Base-by-base conservation (phyloP, 2,329 filamentous ascomycete genomes). In the Sclerotinia glacialis region DNA sequence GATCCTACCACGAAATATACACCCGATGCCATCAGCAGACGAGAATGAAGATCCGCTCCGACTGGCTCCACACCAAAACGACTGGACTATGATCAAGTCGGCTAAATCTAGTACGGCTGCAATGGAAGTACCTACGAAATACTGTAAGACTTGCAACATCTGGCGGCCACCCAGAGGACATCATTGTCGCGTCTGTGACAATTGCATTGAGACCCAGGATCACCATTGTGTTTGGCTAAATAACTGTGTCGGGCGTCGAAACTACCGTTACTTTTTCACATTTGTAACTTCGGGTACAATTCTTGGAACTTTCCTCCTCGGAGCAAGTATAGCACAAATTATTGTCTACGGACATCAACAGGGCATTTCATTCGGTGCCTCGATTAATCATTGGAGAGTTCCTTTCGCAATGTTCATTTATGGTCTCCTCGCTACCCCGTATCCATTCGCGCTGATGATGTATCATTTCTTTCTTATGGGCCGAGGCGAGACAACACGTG, bases 191-290 rank as follows among this genome's bases (percentile, higher is more conserved):
- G 85, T 97, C 37, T 99, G 95, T 79, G 94, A 99, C 79, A 97
- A 96, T 78, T 99, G 95, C 77, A 86, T 99, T 68, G 95, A 99
- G 78, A 97, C 93, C 0, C 92, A 97, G 72, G 95, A 99, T 75
- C 95, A 99, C 76, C 95, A 99, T 79, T 99, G 95, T 75, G 93
- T 98, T 21, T 99, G 95, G 95, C 86, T 99, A 70, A 99, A 99
- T 80, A 99, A 99, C 78, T 99, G 95, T 72, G 90, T 99, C 60
- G 95, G 95, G 53, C 89, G 94, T 71, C 91, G 95, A 74, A 99
- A 99, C 80, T 99, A 99, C 80, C 92, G 95, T 70, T 98, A 94
- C 78, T 99, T 99, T 79, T 97, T 98, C 77, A 86, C 90, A 14
- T 99, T 97, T 78, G 88, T 99, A 71, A 87, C 86, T 64, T 87